phyloP scores from a whole-genome alignment of 2,329 filamentous ascomycete species.

The Fusarium verrucosum region DNA sequence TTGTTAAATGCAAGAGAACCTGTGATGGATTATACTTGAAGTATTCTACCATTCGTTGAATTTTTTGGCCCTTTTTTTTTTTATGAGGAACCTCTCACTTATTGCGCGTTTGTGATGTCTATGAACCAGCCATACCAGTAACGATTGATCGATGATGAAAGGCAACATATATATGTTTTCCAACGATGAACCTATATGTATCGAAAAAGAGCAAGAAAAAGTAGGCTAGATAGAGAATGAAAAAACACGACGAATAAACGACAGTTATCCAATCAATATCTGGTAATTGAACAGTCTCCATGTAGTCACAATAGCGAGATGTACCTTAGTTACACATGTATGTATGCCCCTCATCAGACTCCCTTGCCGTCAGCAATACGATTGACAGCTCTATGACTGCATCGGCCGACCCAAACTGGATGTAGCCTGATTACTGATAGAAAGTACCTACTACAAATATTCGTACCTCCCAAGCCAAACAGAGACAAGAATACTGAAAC shows the following conservation, averaged over 20 bases:
- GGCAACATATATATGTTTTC: not conserved
- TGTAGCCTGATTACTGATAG: conserved; percentile 1
- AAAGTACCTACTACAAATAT: not conserved
- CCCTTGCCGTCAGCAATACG: not conserved
- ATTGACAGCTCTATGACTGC: not conserved
- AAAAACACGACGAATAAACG: not conserved
- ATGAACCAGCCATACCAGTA: not conserved
- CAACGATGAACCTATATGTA: not conserved
- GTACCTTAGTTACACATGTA: not conserved
- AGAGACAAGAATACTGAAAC: not conserved
- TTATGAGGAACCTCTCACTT: no score
- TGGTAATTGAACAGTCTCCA: no score
- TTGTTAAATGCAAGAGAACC: no score
- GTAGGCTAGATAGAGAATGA: no score
- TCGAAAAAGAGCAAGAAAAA: no score
- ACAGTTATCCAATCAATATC: not conserved
- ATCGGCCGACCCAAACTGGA: not conserved
- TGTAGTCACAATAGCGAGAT: no score
- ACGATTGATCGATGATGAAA: not conserved
- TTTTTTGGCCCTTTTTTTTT: no score
- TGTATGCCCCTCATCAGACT: conserved; percentile 14
- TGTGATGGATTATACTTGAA: no score
- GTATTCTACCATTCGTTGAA: no score
- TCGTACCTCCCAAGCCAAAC: conserved; percentile 16
- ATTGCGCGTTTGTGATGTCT: not conserved